Conservation (phyloP, 2,329 filamentous ascomycete genomes). For the Colletotrichum magnum region DNA sequence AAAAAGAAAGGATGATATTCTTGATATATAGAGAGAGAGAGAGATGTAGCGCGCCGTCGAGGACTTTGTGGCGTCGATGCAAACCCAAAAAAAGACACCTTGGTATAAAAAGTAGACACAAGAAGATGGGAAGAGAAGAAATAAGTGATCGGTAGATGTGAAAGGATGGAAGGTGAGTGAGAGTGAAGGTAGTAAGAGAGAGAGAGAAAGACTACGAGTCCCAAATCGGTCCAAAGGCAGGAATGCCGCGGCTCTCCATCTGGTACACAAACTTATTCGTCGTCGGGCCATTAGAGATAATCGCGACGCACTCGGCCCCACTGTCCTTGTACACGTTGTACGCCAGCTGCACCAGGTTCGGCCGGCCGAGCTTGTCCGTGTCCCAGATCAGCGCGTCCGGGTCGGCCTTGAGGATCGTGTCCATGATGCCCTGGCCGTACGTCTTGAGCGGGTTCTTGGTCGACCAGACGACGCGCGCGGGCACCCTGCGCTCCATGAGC, state of each 20-base stretch:
- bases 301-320: constrained; percentile 77
- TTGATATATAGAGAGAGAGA: no score
- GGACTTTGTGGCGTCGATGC: no score
- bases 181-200: constrained; percentile 6
- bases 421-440: constrained; percentile 72
- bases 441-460: constrained; percentile 73
- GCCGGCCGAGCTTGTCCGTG: constrained; percentile 70
- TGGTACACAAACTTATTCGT: constrained; percentile 79
- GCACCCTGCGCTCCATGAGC: constrained; percentile 64
- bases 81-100: no score
- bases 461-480: constrained; percentile 77
- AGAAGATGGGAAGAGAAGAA: no score
- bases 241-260: constrained; percentile 75
- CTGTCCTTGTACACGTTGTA: constrained; percentile 70
- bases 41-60: no score
- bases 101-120: no score
- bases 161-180: background rate
- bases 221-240: constrained; percentile 82
- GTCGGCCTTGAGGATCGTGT: constrained; percentile 70
- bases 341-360: constrained; percentile 66
- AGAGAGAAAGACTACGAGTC: constrained; percentile 60
- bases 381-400: constrained; percentile 77
- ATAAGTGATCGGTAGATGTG: background rate
- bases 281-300: constrained; percentile 78
- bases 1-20: no score